Base-by-base conservation (phyloP, 345 rosid species). In the Hibiscus tridactylites region DNA sequence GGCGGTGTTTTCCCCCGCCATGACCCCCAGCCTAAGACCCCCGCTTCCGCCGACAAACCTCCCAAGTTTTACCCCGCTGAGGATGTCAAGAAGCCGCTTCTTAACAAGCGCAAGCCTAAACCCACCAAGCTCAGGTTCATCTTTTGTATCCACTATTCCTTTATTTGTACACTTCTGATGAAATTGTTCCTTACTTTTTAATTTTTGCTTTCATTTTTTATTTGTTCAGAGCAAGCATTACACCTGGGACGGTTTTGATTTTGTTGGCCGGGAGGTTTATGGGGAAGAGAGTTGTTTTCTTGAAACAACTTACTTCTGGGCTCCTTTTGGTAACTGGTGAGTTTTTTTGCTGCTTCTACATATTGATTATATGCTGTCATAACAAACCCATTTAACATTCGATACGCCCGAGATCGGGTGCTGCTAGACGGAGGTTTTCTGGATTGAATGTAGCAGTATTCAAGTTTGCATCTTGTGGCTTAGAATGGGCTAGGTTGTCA, bases 1-100 rank as follows among this genome's bases (percentile, higher is more conserved):
- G 97, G 97, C 73, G 96, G 96, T 79, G 87, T 74, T 37, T 90
- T 88, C 68, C 97, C 98, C 3, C 91, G 80, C 78, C 97, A 94
- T 77, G 89, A 85, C 47, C 85, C 92, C 60, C 80, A 83, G 73
- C 68, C 87, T 1, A 86, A 85, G 71, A 82, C 84, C 1, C 76
- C 81, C 2, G 76, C 90, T 71, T 73, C 90, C 6, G 86, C 74
- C 15, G 89, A 80, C 78, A 85, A 84, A 84, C 42, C 76, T 0
- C 83, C 85, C 19, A 84, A 85, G 83, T 88, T 84, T 73, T 88
- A 85, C 68, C 88, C 96, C 0, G 96, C 96, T 1, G 98, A 94
- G 44, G 97, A 94, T 44, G 85, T 91, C n/a, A 94, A 88, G 84
- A 90, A 86, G 75, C 97, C 96, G 0, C 86, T 94, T 9, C 65